Evolutionary conservation across 768 basidiomycete species (phyloP), one percentile per base, ranked within the genome.

Genomic region (Porpolomopsis calyptriformis): DNA sequence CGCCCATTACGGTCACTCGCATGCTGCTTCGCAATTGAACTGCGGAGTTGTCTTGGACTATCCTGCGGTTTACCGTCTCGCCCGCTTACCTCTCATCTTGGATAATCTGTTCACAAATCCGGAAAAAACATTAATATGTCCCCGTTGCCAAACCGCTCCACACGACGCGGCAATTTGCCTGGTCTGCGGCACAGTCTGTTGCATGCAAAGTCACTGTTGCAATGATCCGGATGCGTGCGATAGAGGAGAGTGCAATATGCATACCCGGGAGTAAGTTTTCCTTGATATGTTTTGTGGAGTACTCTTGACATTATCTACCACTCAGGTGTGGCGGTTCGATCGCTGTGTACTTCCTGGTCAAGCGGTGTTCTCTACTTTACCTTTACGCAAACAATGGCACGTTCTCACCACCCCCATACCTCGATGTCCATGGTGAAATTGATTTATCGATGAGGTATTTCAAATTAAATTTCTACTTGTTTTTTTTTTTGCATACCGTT

Each of bases 141-240:
- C 62, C 16, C 73, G 77, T 27, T 99, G 96, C 62, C 70, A 76
- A 29, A 86, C 79, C 0, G 77, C 85, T 16, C 91, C 93, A 0
- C 65, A 70, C 8, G 89, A 88, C 53, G 88, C 89, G 16, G 96
- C 92, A 0, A 79, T 99, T 2, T 99, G 96, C 60, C 61, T 97
- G 50, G 71, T 92, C 42, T 99, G 96, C 53, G 96, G 96, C 0
- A 69, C 78, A 40, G 80, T 83, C 11, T 78, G 85, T 8, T 98
- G 96, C 58, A 75, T 93, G 69, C 85, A 90, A 59, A 89, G 88
- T 53, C 82, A 92, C 51, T 99, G 96, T 57, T 99, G 96, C 60
- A 68, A 72, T 52, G 90, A 91, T 51, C 55, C 62, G 42, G 72
- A 79, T 23, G 77, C 80, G 35, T 72, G 69, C 14, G 68, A 72